Conservation (phyloP, 805 yeast genomes). For the Jamesozyma lodderae region DNA sequence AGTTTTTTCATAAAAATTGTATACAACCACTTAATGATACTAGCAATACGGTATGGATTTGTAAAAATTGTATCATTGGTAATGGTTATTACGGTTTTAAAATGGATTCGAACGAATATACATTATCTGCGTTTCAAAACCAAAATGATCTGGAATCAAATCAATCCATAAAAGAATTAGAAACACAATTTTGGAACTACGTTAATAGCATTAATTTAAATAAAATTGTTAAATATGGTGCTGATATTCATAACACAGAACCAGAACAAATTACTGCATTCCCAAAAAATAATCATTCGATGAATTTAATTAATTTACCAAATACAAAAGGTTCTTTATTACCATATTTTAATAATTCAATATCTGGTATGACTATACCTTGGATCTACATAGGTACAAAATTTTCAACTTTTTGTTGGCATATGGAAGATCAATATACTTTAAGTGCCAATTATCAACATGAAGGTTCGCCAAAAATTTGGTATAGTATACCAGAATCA, state of each 20-base stretch:
- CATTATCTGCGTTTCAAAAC: slow-evolving; percentile 50
- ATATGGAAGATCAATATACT: slow-evolving; percentile 89
- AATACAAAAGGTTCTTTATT: slow-evolving; percentile 60
- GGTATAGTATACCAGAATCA: slow-evolving; percentile 83
- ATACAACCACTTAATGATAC: not conserved
- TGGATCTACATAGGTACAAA: slow-evolving; percentile 91
- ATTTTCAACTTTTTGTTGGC: slow-evolving; percentile 94
- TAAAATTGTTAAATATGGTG: slow-evolving; percentile 64
- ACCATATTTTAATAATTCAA: slow-evolving; percentile 43
- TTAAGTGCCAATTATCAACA: slow-evolving; percentile 89
- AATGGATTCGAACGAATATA: slow-evolving; percentile 47
- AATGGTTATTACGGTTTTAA: slow-evolving; percentile 85
- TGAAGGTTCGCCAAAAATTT: slow-evolving; percentile 77
- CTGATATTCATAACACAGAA: slow-evolving; percentile 59
- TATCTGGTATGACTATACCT: slow-evolving; percentile 92
- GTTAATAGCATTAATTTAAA: slow-evolving; percentile 30
- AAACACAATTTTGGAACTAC: slow-evolving; percentile 59
- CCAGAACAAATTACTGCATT: slow-evolving; percentile 46
- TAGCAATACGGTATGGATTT: slow-evolving; percentile 50
- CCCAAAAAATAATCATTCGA: slow-evolving; percentile 42
- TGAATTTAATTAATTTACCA: slow-evolving; percentile 70
- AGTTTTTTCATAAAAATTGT: slow-evolving; percentile 43
- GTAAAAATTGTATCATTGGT: slow-evolving; percentile 77
- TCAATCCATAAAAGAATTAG: slow-evolving; percentile 35
- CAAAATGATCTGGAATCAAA: slow-evolving; percentile 43